These are phyloP conservation scores for Sporothrix humicola DNA, from an alignment of 2,329 filamentous ascomycete species.

Conservation along the genomic window DNA sequence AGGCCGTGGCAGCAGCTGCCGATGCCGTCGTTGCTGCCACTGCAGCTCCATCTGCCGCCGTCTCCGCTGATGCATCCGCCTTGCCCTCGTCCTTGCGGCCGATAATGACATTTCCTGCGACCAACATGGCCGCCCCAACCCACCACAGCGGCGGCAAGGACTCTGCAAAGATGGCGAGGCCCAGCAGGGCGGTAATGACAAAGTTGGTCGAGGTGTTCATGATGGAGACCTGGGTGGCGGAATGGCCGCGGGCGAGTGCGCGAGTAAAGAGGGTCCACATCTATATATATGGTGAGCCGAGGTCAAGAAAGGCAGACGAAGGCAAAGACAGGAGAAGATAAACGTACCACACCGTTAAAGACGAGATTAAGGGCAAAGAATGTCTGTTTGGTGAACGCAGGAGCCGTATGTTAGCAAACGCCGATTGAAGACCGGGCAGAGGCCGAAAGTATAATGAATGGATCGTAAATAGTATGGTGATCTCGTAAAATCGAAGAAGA, in stretches of 20 bases:
- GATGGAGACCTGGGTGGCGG: constrained; percentile 79
- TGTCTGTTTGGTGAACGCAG: constrained; percentile 51
- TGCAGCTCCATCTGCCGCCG: neutral
- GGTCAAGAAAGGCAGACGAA: neutral
- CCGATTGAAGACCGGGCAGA: neutral
- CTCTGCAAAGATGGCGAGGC: constrained; percentile 73
- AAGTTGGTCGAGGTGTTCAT: constrained; percentile 86
- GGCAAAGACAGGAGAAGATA: neutral
- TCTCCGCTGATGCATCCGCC: constrained; percentile 46
- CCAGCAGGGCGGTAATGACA: constrained; percentile 75
- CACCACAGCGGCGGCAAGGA: constrained; percentile 76
- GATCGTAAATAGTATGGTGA: neutral
- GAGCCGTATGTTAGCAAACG: neutral
- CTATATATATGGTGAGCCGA: constrained; percentile 42
- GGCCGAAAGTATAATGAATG: neutral
- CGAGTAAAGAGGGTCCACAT: constrained; percentile 87
- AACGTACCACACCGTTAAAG: constrained; percentile 70
- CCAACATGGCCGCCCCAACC: constrained; percentile 72
- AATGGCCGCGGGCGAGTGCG: constrained; percentile 74
- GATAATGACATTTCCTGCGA: constrained; percentile 79
- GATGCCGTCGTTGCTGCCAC: neutral
- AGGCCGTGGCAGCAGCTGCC: neutral
- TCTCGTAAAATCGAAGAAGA: neutral
- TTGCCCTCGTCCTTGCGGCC: constrained; percentile 67
- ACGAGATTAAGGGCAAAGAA: constrained; percentile 77